These are phyloP conservation scores for Stephania yunnanensis DNA, from an alignment of 164 flowering plant species.

Conservation along the genomic window DNA sequence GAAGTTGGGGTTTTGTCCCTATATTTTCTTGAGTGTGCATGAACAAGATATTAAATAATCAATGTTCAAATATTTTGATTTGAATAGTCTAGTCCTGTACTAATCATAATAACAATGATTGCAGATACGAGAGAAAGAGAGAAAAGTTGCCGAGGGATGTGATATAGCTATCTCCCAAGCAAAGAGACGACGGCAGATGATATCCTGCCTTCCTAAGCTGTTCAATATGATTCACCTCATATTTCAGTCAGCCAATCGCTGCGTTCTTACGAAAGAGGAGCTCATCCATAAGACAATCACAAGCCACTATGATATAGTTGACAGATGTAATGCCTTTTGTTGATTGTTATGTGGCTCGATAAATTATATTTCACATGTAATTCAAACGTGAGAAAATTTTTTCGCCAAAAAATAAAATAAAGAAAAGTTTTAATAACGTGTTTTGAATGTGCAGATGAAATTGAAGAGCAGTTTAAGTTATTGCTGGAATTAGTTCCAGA, in stretches of 20 bases:
- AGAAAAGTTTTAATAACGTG: background rate
- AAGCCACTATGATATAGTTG: constrained; percentile 41
- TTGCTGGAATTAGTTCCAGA: constrained; percentile 68
- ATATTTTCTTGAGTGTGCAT: background rate
- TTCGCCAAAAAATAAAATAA: background rate
- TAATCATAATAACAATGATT: constrained; percentile 2
- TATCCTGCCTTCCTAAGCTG: constrained; percentile 62
- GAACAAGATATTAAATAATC: background rate
- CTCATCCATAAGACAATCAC: constrained; percentile 52
- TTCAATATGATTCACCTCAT: constrained; percentile 57
- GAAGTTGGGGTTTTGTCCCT: background rate
- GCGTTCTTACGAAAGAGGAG: constrained; percentile 72
- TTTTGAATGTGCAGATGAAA: constrained; percentile 44
- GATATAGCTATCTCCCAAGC: constrained; percentile 71
- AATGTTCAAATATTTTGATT: background rate
- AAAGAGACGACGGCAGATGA: constrained; percentile 48
- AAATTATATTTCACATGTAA: background rate
- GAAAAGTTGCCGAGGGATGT: constrained; percentile 41
- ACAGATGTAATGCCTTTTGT: constrained; percentile 44
- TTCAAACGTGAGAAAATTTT: constrained; percentile 1
- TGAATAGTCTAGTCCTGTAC: background rate
- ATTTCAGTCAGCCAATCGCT: constrained; percentile 51
- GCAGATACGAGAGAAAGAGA: constrained; percentile 71
- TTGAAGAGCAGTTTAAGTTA: constrained; percentile 59
- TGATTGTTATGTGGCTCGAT: background rate